Evolutionary conservation across 2,329 filamentous ascomycete species (phyloP).

Genomic region (Penicillium sclerotigenum): DNA sequence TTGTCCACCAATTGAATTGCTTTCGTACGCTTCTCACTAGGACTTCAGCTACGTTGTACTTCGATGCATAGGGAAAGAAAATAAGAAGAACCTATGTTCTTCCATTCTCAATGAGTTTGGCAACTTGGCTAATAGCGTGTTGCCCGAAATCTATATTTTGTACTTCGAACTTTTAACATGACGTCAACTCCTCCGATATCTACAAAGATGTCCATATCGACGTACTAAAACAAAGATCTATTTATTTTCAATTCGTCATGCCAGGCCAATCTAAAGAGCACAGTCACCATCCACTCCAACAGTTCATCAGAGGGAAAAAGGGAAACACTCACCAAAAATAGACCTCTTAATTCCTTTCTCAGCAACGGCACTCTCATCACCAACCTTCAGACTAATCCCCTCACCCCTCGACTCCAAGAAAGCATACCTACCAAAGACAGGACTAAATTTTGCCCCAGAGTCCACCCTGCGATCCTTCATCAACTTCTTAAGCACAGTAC

Average conservation of each 20-base stretch:
- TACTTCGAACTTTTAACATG: background rate
- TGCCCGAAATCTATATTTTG: background rate
- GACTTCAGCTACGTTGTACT: background rate
- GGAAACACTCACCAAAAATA: slow-evolving; percentile 49
- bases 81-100: background rate
- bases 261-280: slow-evolving; percentile 34
- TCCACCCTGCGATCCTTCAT: slow-evolving; percentile 70
- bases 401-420: slow-evolving; percentile 51
- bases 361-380: slow-evolving; percentile 56
- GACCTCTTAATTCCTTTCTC: slow-evolving; percentile 52
- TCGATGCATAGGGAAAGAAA: background rate
- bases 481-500: slow-evolving; percentile 65
- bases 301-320: background rate
- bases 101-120: background rate
- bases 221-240: background rate
- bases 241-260: slow-evolving; percentile 21
- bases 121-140: background rate
- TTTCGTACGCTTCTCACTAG: background rate
- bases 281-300: slow-evolving; percentile 6
- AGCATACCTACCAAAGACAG: slow-evolving; percentile 70
- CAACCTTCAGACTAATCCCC: slow-evolving; percentile 49
- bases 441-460: slow-evolving; percentile 62
- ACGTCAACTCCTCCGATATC: background rate
- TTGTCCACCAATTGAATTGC: background rate
- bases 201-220: background rate